Evolutionary conservation across 2,329 filamentous ascomycete species (phyloP), one percentile per base, ranked within the genome.

Genomic region (Neophaeococcomyces mojaviensis): DNA sequence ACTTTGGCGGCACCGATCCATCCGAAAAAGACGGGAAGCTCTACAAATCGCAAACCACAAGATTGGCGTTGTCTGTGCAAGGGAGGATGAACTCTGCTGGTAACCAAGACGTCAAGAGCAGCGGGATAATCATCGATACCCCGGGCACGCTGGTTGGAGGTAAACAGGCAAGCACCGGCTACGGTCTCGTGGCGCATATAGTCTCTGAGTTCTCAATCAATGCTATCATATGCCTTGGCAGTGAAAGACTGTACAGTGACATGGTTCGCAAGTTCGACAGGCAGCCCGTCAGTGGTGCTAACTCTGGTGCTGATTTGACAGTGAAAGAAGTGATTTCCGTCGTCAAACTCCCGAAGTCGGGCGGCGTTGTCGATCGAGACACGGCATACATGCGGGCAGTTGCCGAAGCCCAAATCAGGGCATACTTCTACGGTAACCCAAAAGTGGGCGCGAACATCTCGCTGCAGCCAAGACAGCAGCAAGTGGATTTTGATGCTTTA

Each of bases 371-470:
- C 1, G 79, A 86, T 58, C 77, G 87, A 39, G 84, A 88, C 52
- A 78, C 82, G 31, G 62, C 68, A 0, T 94, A 87, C 63, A 79
- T 89, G 73, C 84, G 86, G 58, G 74, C 80, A 13, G 68, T 79
- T 4, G 78, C 85, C 36, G 86, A 94, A 58, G 78, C 84, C 0
- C 78, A 85, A 41, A 88, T 96, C 43, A 84, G 85, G 55, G 84
- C 89, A 57, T 98, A 98, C 66, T 98, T 98, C 69, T 98, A 96
- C 61, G 92, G 92, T 8, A 84, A 86, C 52, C 57, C 64, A 1
- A 63, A 65, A 8, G 61, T 68, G 2, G 64, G 66, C 9, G 65
- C 64, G 8, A 63, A 79, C 51, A 78, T 84, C 48, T 84, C 86
- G 0, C 71, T 98, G 2, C 92, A 86, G 37, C 92, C 92, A 0